Conservation (phyloP, 139 green algal genomes). For the Chlamydomonas applanata region DNA sequence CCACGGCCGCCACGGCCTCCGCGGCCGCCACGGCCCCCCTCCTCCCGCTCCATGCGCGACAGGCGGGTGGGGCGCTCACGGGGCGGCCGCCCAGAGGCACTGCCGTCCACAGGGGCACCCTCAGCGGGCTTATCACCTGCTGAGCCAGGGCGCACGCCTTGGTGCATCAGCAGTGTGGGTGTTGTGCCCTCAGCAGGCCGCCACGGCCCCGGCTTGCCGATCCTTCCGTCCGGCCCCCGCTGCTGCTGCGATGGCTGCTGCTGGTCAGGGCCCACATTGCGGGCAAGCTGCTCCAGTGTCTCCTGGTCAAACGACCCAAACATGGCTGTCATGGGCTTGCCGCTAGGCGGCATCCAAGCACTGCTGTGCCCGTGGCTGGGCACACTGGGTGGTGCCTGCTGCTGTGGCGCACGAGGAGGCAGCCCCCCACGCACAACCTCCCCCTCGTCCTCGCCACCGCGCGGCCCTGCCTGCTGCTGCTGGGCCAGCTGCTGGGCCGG, state of each 20-base stretch:
- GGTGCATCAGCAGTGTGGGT: slow-evolving; percentile 22
- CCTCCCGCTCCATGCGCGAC: slow-evolving; percentile 4
- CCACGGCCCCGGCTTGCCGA: slow-evolving; percentile 19
- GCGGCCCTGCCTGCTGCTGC: too few species aligned
- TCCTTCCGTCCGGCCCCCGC: background rate
- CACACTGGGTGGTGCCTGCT: too few species aligned
- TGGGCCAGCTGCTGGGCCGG: too few species aligned
- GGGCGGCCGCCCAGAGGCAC: background rate
- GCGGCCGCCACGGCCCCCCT: background rate
- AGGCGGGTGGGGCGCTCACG: background rate
- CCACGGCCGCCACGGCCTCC: slow-evolving; percentile 8
- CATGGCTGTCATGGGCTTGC: slow-evolving; percentile 19
- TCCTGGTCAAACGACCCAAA: slow-evolving; percentile 37
- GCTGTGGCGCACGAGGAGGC: background rate
- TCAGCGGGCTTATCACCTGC: background rate
- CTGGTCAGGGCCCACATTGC: slow-evolving; percentile 8
- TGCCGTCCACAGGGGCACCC: background rate
- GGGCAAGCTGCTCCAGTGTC: slow-evolving; percentile 27
- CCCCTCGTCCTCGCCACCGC: too few species aligned
- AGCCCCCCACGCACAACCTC: too few species aligned
- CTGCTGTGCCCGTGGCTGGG: background rate
- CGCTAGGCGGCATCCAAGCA: background rate
- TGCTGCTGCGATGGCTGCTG: background rate
- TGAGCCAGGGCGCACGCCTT: background rate
- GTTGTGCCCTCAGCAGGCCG: slow-evolving; percentile 34